A percentile compares a stretch with the other conserved stretches of the same genome.
Evolutionary conservation across 2,329 filamentous ascomycete species (phyloP).

Genomic region (Hypoxylon sp.): DNA sequence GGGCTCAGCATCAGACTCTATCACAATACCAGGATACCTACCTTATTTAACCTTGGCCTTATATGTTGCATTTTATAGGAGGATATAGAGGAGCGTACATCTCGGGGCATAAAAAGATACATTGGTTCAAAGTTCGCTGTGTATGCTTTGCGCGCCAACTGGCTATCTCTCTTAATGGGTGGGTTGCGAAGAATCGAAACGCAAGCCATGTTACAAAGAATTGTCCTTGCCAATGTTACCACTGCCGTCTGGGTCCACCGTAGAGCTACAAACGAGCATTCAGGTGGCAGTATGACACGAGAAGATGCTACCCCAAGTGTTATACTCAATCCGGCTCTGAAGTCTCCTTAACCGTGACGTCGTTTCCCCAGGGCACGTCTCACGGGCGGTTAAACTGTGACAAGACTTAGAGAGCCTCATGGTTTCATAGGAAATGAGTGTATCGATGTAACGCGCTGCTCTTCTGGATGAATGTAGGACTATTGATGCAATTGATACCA

Average conservation of each 20-base stretch:
- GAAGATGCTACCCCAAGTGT: neutral
- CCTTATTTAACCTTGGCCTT: no score
- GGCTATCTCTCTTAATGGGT: slow-evolving; percentile 5
- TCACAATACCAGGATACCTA: neutral
- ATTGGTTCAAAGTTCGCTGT: slow-evolving; percentile 10
- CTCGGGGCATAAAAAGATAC: slow-evolving; percentile 1
- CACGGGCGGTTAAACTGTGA: neutral
- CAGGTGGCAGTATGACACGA: neutral
- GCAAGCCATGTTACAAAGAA: neutral
- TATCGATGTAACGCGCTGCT: no score
- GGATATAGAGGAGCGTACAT: slow-evolving; percentile 7
- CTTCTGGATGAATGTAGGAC: no score
- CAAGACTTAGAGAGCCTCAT: slow-evolving; percentile 8
- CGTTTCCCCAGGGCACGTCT: neutral
- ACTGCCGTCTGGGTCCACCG: no score
- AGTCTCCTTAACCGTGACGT: neutral
- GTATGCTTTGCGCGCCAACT: slow-evolving; percentile 1
- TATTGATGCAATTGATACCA: no score
- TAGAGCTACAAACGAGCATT: neutral
- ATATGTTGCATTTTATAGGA: neutral
- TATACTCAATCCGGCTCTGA: neutral
- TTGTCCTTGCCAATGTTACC: neutral
- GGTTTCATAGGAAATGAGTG: neutral
- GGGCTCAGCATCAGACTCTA: neutral
- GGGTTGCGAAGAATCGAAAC: neutral